A percentile compares a stretch with the other conserved stretches of the same genome.
These are phyloP conservation scores for Phytophthora crassamura DNA, from an alignment of 352 stramenopile genomes.

Conservation along the genomic window DNA sequence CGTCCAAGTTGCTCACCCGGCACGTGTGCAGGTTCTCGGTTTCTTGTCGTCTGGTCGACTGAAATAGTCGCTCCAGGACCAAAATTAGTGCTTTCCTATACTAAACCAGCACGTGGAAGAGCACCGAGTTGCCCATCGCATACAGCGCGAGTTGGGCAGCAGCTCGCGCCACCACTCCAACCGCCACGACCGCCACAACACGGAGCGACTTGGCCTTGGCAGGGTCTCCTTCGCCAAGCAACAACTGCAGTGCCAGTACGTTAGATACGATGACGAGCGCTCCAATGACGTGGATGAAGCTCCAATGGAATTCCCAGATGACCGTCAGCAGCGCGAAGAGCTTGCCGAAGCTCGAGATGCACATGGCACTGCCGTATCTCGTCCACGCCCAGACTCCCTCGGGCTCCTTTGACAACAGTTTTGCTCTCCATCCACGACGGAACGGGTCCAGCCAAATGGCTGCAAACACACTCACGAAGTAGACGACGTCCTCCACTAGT, in stretches of 20 bases:
- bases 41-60: constrained; percentile 21
- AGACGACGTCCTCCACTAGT: constrained; percentile 75
- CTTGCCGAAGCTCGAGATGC: constrained; percentile 86
- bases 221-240: constrained; percentile 60
- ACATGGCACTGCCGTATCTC: constrained; percentile 68
- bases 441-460: constrained; percentile 65
- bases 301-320: constrained; percentile 90
- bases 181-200: constrained; percentile 49
- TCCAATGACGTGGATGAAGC: constrained; percentile 84
- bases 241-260: constrained; percentile 71
- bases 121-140: constrained; percentile 67
- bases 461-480: constrained; percentile 57
- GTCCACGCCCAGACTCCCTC: constrained; percentile 22
- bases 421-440: constrained; percentile 52
- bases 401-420: constrained; percentile 27
- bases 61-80: constrained; percentile 27
- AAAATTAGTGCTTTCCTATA: constrained; percentile 22
- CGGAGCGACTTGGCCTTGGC: constrained; percentile 37
- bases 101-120: constrained; percentile 81
- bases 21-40: constrained; percentile 11
- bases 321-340: constrained; percentile 85
- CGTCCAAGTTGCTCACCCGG: neutral
- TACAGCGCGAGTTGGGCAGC: constrained; percentile 66
- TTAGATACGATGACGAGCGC: constrained; percentile 79
- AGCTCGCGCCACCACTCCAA: constrained; percentile 50